phyloP scores from a whole-genome alignment of 23 red algal genomes.

The Gracilaria vermiculophylla region DNA sequence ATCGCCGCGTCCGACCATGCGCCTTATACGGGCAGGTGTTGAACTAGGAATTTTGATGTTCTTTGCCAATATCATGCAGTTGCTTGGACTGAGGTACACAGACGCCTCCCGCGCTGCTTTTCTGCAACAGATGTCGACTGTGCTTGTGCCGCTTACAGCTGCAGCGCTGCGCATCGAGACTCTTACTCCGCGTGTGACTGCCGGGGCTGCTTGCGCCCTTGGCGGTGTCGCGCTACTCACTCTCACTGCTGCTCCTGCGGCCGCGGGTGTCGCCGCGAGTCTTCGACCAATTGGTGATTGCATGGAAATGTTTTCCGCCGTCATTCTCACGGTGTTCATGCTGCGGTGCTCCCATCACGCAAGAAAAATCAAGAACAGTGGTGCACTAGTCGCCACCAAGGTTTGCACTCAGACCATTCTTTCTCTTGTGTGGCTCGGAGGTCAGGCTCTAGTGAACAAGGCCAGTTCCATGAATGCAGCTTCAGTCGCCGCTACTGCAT shows the following conservation, averaged over 20 bases:
- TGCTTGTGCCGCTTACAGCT: constrained; percentile 77
- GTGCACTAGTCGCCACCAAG: constrained; percentile 66
- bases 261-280: neutral
- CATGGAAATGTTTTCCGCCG: constrained; percentile 62
- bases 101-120: constrained; percentile 87
- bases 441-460: neutral
- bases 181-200: neutral
- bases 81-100: constrained; percentile 69
- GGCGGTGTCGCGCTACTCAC: constrained; percentile 69
- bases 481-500: neutral
- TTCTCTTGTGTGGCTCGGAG: constrained; percentile 45
- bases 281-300: constrained; percentile 59
- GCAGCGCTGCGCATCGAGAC: constrained; percentile 4
- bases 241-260: constrained; percentile 4
- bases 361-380: neutral
- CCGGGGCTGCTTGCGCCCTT: constrained; percentile 54
- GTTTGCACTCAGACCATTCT: constrained; percentile 70
- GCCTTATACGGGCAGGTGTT: constrained; percentile 28
- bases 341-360: constrained; percentile 61
- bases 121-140: constrained; percentile 76
- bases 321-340: constrained; percentile 68
- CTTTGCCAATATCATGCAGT: constrained; percentile 69
- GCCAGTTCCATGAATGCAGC: neutral
- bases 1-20: constrained; percentile 5
- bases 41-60: constrained; percentile 84